phyloP scores from a whole-genome alignment of 805 yeast species.

The Metschnikowia peoriensis region DNA sequence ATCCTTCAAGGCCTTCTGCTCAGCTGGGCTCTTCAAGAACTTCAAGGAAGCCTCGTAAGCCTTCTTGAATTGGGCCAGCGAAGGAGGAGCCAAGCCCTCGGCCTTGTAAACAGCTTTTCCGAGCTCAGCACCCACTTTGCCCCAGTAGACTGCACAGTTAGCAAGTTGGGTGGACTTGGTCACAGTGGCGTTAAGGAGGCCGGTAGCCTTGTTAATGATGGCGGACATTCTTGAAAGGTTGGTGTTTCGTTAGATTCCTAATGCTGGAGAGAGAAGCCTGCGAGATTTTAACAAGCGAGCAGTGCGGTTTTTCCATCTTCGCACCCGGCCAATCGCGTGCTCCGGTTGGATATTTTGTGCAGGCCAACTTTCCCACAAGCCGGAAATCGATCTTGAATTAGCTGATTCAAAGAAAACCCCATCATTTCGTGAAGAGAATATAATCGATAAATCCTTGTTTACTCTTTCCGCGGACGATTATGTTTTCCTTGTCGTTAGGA shows the following conservation, averaged over 20 bases:
- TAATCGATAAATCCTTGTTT: too few species aligned
- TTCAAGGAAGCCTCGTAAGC: slow-evolving; percentile 55
- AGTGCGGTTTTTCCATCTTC: slow-evolving; percentile 11
- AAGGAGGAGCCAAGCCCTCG: slow-evolving; percentile 93
- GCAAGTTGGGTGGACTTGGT: slow-evolving; percentile 38
- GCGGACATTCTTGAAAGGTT: slow-evolving; percentile 35
- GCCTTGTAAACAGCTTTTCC: slow-evolving; percentile 80
- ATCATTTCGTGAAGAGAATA: too few species aligned
- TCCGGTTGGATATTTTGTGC: slow-evolving; percentile 5
- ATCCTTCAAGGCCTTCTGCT: slow-evolving; percentile 60
- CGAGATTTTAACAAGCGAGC: slow-evolving; percentile 4
- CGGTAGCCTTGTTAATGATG: slow-evolving; percentile 40
- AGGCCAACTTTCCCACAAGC: slow-evolving; percentile 2
- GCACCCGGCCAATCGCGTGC: slow-evolving; percentile 13
- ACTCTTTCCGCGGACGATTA: too few species aligned
- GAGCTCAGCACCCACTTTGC: slow-evolving; percentile 62
- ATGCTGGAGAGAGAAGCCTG: background rate
- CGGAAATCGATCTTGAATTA: slow-evolving; percentile 4
- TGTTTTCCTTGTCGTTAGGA: too few species aligned
- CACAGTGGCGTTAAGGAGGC: slow-evolving; percentile 34
- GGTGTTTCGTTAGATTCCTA: background rate
- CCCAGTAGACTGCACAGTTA: slow-evolving; percentile 75
- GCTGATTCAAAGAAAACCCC: background rate
- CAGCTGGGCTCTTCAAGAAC: slow-evolving; percentile 35
- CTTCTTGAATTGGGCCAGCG: slow-evolving; percentile 68